These are phyloP conservation scores for Pinus taeda DNA, from an alignment of 75 land plant genomes.

Conservation along the genomic window DNA sequence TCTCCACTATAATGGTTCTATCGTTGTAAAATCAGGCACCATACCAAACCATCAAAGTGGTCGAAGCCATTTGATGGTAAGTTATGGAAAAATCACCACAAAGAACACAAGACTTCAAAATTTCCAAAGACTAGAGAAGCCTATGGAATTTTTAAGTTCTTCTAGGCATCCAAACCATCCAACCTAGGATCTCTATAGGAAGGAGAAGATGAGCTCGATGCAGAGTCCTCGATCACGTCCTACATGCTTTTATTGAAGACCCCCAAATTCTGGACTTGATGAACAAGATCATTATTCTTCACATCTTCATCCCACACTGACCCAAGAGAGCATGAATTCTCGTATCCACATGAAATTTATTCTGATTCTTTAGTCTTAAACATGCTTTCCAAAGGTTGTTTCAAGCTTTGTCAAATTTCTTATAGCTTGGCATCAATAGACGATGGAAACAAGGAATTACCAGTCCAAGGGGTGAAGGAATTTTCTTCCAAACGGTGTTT, in stretches of 20 bases:
- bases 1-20: neutral
- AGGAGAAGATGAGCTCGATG: neutral
- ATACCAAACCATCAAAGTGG: slow-evolving; percentile 7
- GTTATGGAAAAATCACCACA: slow-evolving; percentile 12
- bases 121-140: neutral
- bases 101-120: slow-evolving; percentile 9
- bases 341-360: neutral
- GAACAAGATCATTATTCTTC: slow-evolving; percentile 2
- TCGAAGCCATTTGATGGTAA: slow-evolving; percentile 5
- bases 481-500: slow-evolving; percentile 20
- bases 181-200: neutral
- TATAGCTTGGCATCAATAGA: slow-evolving; percentile 65
- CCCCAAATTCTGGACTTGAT: slow-evolving; percentile 12
- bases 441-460: slow-evolving; percentile 29
- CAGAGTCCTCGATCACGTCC: neutral
- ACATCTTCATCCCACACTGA: neutral
- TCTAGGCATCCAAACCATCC: neutral
- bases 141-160: neutral
- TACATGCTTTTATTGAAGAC: slow-evolving; percentile 46
- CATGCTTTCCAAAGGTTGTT: neutral
- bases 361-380: neutral
- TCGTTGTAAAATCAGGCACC: slow-evolving; percentile 9
- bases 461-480: neutral
- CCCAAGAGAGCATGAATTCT: neutral
- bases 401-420: slow-evolving; percentile 39